These are phyloP conservation scores for Brassica napus DNA, from an alignment of 345 rosid genomes.

Conservation along the genomic window Da-Ae NC_063434.1:20690001-20690500, in stretches of 20 bases:
- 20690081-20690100: too few relatives aligned
- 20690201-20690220: not conserved
- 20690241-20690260: not conserved
- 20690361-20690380: not conserved
- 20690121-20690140: too few relatives aligned
- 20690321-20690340: not conserved
- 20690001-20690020: too few relatives aligned
- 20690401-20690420: not conserved
- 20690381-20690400: not conserved
- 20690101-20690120: too few relatives aligned
- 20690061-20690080: too few relatives aligned
- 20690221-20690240: not conserved
- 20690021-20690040: too few relatives aligned
- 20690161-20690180: not conserved
- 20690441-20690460: not conserved
- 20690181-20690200: not conserved
- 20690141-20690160: too few relatives aligned
- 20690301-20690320: too few relatives aligned
- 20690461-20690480: not conserved
- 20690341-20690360: not conserved
- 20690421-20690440: not conserved
- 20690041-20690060: too few relatives aligned
- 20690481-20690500: too few relatives aligned
- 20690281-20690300: not conserved
- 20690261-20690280: not conserved